Conservation (phyloP, 2,329 filamentous ascomycete species). For the Nemania sp. region DNA sequence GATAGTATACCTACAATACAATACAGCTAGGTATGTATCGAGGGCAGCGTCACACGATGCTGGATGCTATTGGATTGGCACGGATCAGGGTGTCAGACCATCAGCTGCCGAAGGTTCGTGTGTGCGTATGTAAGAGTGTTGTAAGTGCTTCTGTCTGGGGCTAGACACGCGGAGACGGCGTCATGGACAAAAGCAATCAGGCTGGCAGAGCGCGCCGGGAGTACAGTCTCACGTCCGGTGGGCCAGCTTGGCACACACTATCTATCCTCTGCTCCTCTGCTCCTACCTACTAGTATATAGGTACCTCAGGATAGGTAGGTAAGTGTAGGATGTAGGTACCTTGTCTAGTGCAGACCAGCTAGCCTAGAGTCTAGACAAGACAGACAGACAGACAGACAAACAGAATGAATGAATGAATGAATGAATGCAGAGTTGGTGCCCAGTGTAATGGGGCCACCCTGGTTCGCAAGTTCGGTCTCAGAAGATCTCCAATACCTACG, state of each 20-base stretch:
- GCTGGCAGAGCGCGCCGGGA: slow-evolving; percentile 7
- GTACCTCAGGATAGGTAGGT: not conserved
- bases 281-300: not conserved
- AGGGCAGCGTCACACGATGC: slow-evolving; percentile 20
- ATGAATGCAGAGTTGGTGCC: too few species aligned
- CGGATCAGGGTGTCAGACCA: slow-evolving; percentile 4
- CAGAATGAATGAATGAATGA: too few species aligned
- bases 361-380: too few species aligned
- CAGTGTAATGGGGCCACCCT: slow-evolving; percentile 11
- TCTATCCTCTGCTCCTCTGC: too few species aligned
- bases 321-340: not conserved
- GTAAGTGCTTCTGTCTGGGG: not conserved
- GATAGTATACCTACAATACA: too few species aligned
- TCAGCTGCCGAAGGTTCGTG: not conserved
- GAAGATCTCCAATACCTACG: slow-evolving; percentile 30
- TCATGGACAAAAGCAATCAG: slow-evolving; percentile 17
- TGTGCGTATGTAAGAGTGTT: not conserved
- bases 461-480: slow-evolving; percentile 28
- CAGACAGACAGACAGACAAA: too few species aligned
- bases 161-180: not conserved
- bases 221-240: slow-evolving; percentile 6
- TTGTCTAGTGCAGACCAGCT: too few species aligned
- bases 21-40: too few species aligned
- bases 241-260: not conserved
- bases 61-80: too few species aligned